These are phyloP conservation scores for Adansonia digitata DNA, from an alignment of 345 rosid species.

Conservation along the genomic window DNA sequence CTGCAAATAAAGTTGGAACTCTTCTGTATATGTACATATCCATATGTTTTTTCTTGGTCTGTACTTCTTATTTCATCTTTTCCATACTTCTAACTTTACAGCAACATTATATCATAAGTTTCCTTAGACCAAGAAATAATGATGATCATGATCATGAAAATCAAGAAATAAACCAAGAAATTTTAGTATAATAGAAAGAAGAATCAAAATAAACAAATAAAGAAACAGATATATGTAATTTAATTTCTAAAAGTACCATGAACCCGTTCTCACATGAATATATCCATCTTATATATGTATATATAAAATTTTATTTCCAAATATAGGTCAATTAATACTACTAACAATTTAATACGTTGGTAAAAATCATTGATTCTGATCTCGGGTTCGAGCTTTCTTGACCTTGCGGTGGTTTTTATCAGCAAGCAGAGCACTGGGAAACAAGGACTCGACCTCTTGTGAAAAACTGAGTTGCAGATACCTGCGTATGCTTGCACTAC, in stretches of 20 bases:
- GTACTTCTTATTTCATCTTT: constrained; percentile 5
- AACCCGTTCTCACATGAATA: background rate
- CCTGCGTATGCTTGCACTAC: constrained; percentile 21
- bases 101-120: background rate
- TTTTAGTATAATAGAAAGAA: background rate
- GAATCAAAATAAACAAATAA: background rate
- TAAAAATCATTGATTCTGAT: background rate
- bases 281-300: too few relatives aligned
- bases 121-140: constrained; percentile 12
- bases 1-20: constrained; percentile 4
- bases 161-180: background rate
- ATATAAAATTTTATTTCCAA: too few relatives aligned
- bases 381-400: constrained; percentile 55
- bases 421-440: constrained; percentile 15
- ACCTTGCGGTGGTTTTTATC: constrained; percentile 40
- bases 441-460: constrained; percentile 43
- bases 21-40: background rate
- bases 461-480: constrained; percentile 33
- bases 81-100: constrained; percentile 21
- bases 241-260: background rate
- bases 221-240: background rate
- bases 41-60: constrained; percentile 6
- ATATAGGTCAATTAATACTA: background rate
- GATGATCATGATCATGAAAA: background rate
- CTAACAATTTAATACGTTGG: background rate